Conservation (phyloP, 2,329 filamentous ascomycete species). For the Cladosporium sphaerospermum region DNA sequence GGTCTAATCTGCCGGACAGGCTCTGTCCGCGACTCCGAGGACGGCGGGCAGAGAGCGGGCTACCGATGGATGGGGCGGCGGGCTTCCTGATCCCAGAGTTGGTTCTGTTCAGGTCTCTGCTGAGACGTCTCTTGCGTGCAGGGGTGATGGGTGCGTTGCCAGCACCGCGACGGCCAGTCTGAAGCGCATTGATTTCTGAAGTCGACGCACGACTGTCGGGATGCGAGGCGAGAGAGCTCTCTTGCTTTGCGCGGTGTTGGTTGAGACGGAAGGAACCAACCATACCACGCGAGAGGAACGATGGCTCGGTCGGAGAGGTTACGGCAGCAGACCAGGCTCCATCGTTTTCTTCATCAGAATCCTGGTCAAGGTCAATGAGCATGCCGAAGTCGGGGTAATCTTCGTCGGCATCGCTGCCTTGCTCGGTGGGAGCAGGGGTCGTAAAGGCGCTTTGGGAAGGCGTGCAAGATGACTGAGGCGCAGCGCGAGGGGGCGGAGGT, state of each 20-base stretch:
- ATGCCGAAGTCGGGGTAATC: slow-evolving; percentile 10
- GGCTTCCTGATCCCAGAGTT: slow-evolving; percentile 26
- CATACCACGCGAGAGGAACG: slow-evolving; percentile 51
- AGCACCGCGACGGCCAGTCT: slow-evolving; percentile 59
- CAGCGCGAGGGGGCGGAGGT: background rate
- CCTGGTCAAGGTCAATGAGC: slow-evolving; percentile 17
- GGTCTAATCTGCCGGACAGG: slow-evolving; percentile 10
- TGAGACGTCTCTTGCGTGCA: slow-evolving; percentile 44
- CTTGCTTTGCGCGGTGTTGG: slow-evolving; percentile 45
- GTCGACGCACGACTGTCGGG: slow-evolving; percentile 56
- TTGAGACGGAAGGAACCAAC: slow-evolving; percentile 71
- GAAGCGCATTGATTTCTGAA: slow-evolving; percentile 55
- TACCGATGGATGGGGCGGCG: slow-evolving; percentile 10
- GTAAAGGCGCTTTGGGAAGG: slow-evolving; percentile 2
- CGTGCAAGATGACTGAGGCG: background rate
- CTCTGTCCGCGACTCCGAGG: slow-evolving; percentile 16
- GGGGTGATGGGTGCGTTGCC: slow-evolving; percentile 65
- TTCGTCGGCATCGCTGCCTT: slow-evolving; percentile 8
- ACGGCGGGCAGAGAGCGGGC: slow-evolving; percentile 17
- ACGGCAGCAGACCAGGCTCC: background rate
- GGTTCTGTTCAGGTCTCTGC: slow-evolving; percentile 21
- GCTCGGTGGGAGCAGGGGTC: slow-evolving; percentile 4
- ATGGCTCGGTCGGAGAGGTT: slow-evolving; percentile 27
- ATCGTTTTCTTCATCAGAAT: slow-evolving; percentile 45
- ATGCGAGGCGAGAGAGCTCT: slow-evolving; percentile 53